Conservation (phyloP, 169 alveolate genomes). For the Cryptosporidium viatorum region DNA sequence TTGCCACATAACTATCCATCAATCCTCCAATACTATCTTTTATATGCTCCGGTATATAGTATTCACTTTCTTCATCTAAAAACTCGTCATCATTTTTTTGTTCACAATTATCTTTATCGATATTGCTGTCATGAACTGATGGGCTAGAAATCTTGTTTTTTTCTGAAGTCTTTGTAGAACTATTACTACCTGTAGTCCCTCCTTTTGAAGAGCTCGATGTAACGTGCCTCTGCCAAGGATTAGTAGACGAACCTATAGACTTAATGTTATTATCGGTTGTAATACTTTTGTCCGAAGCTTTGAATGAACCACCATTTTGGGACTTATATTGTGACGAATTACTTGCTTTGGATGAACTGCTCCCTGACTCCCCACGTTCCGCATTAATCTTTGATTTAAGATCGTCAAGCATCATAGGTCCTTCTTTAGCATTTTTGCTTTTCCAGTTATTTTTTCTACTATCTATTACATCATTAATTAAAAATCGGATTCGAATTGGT, state of each 20-base stretch:
- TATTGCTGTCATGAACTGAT: background rate
- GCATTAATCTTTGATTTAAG: constrained; percentile 67
- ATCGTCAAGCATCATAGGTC: constrained; percentile 75
- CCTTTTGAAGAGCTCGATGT: constrained; percentile 15
- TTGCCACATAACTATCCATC: constrained; percentile 74
- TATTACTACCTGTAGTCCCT: background rate
- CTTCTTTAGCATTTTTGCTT: constrained; percentile 80
- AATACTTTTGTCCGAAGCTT: background rate
- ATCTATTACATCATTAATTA: constrained; percentile 86
- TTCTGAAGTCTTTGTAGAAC: background rate
- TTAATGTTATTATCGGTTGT: background rate
- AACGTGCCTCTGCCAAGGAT: constrained; percentile 37
- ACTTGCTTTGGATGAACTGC: background rate
- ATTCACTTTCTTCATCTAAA: constrained; percentile 25
- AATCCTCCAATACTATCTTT: constrained; percentile 60
- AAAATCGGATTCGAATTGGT: constrained; percentile 85
- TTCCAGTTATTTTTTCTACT: constrained; percentile 86
- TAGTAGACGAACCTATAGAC: constrained; percentile 1
- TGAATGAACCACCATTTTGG: constrained; percentile 10
- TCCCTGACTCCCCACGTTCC: constrained; percentile 51
- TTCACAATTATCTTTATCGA: background rate
- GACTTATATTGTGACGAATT: constrained; percentile 5
- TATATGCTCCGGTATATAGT: constrained; percentile 54
- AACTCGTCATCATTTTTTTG: constrained; percentile 5
- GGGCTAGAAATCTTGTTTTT: background rate